phyloP scores from a whole-genome alignment of 202 grass and related monocot species.

The Saccharum hybrid region DNA sequence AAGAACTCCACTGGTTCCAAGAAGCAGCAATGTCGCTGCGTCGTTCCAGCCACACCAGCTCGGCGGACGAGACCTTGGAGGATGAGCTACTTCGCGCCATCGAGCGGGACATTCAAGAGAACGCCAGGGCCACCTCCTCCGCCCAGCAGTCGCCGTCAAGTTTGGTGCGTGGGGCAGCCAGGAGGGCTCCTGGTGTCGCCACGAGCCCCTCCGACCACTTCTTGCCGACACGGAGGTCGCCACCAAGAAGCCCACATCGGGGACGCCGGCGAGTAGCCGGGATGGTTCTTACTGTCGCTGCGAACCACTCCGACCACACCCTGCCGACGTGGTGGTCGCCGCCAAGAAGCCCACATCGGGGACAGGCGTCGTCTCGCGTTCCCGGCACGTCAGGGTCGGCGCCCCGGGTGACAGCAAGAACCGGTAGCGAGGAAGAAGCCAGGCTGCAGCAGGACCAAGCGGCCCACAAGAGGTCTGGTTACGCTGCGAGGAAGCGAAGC shows the following conservation, averaged over 20 bases:
- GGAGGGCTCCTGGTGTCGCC: background rate
- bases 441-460: background rate
- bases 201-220: too few species aligned
- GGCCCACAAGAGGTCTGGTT: conserved; percentile 17
- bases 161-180: conserved; percentile 4
- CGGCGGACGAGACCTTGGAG: background rate
- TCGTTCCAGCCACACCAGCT: background rate
- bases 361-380: background rate
- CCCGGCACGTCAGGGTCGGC: background rate
- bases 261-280: too few species aligned
- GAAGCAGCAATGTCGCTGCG: conserved; percentile 39
- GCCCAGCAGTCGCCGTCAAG: background rate
- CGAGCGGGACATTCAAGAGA: background rate
- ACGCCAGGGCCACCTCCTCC: background rate
- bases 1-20: conserved; percentile 28
- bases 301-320: background rate
- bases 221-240: too few species aligned
- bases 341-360: conserved; percentile 1
- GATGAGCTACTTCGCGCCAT: background rate
- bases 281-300: too few species aligned
- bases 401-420: background rate
- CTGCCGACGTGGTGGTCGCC: background rate
- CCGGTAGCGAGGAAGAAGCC: background rate
- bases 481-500: background rate
- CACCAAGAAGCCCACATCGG: too few species aligned